Base-by-base conservation (phyloP, 2,329 filamentous ascomycete genomes). In the Penicillium nordicum region DNA sequence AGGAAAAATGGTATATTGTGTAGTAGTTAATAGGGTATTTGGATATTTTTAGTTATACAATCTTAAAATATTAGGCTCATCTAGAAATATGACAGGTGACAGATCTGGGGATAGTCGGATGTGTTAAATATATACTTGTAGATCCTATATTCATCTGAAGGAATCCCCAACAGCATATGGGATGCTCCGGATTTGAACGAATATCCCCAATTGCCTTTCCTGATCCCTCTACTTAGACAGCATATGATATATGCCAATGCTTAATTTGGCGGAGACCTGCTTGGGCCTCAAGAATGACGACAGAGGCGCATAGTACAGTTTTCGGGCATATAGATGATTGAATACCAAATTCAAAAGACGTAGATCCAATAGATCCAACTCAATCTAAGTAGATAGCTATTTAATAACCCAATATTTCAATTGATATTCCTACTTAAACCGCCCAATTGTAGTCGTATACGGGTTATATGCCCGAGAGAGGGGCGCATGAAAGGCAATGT, bases 401-500 rank as follows among this genome's bases (percentile, higher is more conserved):
- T 23, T 16, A 38, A 30, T 14, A 38, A 11, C 4, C 7, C 5
- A 30, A 18, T 5, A 30, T n/a, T 46, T 18, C 23, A 46, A 49
- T 27, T 37, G 12, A 6, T 4, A 18, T 38, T 25, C 12, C n/a
- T 5, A 16, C n/a, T n/a, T 12, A 5, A 27, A 36, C 11, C 4
- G 4, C 23, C 14, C 21, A 16, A 29, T 18, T 12, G 49, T 30
- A 18, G 32, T 49, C n/a, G 29, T 34, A 50, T 54, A 54, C 53
- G 53, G 53, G 53, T 36, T 51, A 12, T 7, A 52, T 25, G 40
- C 40, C 53, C 30, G 51, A 16, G 8, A 32, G 50, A 47, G 50
- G 50, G 51, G 48, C 48, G 49, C 38, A 29, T 21, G 3, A 36
- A 16, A 45, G 54, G 57, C 58, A 43, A 62, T 62, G 61, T 64